Conservation (phyloP, 2,329 filamentous ascomycete species). For the Thelonectria discophora region DNA sequence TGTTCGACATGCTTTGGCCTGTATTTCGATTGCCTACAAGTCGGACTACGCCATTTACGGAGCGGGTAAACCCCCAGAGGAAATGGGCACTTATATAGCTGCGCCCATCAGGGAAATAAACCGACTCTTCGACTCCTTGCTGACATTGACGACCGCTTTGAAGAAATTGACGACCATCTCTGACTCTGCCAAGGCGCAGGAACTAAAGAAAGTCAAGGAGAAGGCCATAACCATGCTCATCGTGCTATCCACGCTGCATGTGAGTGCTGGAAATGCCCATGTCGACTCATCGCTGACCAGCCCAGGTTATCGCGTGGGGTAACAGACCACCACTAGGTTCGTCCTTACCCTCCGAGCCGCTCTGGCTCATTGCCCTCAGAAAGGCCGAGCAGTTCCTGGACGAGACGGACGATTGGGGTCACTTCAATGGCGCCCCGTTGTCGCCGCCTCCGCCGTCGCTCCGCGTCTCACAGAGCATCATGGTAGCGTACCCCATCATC, state of each 20-base stretch:
- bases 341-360: not conserved
- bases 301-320: not conserved
- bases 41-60: not conserved
- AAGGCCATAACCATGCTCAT: not conserved
- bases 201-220: not conserved
- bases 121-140: not conserved
- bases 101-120: not conserved
- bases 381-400: not conserved
- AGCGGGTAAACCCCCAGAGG: too few species aligned
- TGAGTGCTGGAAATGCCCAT: not conserved
- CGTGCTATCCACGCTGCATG: not conserved
- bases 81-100: not conserved
- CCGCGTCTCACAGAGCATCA: not conserved
- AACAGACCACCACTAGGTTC: not conserved
- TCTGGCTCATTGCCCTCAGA: not conserved
- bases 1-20: not conserved
- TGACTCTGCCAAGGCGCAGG: not conserved
- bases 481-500: not conserved
- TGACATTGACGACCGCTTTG: too few species aligned
- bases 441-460: not conserved
- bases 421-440: not conserved
- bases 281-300: not conserved
- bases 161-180: not conserved
- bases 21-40: not conserved
- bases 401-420: not conserved